Conservation (phyloP, 345 rosid species). For the Sonneratia caseolaris region DNA sequence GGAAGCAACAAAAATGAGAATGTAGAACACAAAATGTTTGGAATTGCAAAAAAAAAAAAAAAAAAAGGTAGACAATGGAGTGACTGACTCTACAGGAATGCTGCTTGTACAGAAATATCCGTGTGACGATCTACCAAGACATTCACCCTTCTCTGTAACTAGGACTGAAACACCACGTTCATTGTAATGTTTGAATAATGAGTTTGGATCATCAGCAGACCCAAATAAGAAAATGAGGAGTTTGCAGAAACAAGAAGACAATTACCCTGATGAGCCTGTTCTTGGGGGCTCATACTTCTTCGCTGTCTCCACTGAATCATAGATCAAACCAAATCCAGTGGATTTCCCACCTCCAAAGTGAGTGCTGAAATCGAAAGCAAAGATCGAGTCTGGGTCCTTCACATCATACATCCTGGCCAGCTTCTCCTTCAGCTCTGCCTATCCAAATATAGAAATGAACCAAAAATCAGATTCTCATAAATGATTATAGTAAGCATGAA, state of each 20-base stretch:
- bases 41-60: background rate
- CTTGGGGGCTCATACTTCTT: slow-evolving; percentile 73
- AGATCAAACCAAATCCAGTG: slow-evolving; percentile 60
- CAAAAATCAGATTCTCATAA: background rate
- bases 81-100: background rate
- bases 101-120: background rate
- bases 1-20: background rate
- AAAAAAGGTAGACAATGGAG: background rate
- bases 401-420: slow-evolving; percentile 48
- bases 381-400: slow-evolving; percentile 49
- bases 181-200: background rate
- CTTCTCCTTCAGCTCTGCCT: slow-evolving; percentile 65
- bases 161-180: background rate
- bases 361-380: slow-evolving; percentile 63
- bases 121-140: background rate
- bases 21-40: background rate
- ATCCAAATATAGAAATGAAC: background rate
- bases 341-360: slow-evolving; percentile 78
- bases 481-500: background rate
- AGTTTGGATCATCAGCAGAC: background rate
- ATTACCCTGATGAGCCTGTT: slow-evolving; percentile 69
- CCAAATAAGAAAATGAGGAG: background rate
- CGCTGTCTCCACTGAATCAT: slow-evolving; percentile 52
- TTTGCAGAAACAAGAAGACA: background rate
- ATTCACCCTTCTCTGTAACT: background rate